A percentile compares a stretch with the other conserved stretches of the same genome.
Conservation (phyloP, 2,329 filamentous ascomycete genomes). For the Alternaria tenuissima region DNA sequence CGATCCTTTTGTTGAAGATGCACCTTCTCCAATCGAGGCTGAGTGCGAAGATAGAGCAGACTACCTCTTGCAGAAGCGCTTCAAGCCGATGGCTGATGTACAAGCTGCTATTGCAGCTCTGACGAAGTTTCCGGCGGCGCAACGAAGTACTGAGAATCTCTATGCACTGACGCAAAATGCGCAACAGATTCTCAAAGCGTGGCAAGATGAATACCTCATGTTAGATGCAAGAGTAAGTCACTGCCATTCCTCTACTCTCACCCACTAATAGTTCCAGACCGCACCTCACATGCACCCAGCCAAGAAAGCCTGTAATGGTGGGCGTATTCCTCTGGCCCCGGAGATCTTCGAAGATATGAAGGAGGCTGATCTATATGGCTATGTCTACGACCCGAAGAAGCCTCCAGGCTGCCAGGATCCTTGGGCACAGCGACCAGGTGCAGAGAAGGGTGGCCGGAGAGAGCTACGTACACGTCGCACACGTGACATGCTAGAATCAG, state of each 20-base stretch:
- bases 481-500: constrained; percentile 50
- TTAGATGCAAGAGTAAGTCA: constrained; percentile 56
- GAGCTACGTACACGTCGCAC: constrained; percentile 57
- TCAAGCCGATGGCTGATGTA: constrained; percentile 53
- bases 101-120: constrained; percentile 54
- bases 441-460: constrained; percentile 55
- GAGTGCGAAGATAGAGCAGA: constrained; percentile 54
- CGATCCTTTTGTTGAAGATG: constrained; percentile 44
- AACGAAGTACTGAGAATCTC: constrained; percentile 61
- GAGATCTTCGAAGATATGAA: constrained; percentile 67
- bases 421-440: constrained; percentile 60
- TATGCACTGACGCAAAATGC: constrained; percentile 65
- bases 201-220: constrained; percentile 67
- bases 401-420: constrained; percentile 63
- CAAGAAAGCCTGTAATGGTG: constrained; percentile 61
- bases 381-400: constrained; percentile 63
- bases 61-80: constrained; percentile 52
- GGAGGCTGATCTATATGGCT: constrained; percentile 68
- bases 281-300: constrained; percentile 60
- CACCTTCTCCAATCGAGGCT: constrained; percentile 35
- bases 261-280: constrained; percentile 48
- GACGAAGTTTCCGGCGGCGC: constrained; percentile 52
- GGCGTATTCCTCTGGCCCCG: constrained; percentile 55
- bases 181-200: constrained; percentile 60
- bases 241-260: constrained; percentile 27